Base-by-base conservation (phyloP, 2,329 filamentous ascomycete genomes). In the Arthrobotrys entomopaga region DNA sequence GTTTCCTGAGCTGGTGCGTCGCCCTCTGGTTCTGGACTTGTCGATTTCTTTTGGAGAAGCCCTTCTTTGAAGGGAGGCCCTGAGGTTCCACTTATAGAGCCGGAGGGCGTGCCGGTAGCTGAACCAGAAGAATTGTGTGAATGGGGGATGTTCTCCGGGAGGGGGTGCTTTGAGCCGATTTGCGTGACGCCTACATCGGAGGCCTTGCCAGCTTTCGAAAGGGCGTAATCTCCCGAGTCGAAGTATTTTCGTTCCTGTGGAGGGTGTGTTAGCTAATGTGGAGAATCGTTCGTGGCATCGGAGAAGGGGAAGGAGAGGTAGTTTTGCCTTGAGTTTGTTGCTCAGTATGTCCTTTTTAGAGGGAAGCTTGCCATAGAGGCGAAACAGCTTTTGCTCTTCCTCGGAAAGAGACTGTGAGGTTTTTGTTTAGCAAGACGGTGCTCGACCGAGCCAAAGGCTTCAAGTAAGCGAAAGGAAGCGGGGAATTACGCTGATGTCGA, bases 141-240 rank as follows among this genome's bases (percentile, higher is more conserved):
- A 46, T 97, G 93, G 29, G 93, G 93, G 82, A 97, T 97, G 82
- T 96, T 96, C 84, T 97, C 93, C 78, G 93, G 93, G 59, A 93
- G 90, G 64, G 95, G 95, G 82, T 99, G 95, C 84, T 97, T 90
- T 80, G 92, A 93, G 80, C 95, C 95, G 80, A 99, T 92, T 80
- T 90, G 90, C 81, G 94, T 96, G 74, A 96, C 92, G 81, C 96
- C 94, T 80, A 95, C 91, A 81, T 95, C 91, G 80, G 93, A 91
- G 82, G 92, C 93, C 85, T 98, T 98, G 83, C 95, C 95, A 73
- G 95, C 95, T 85, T 97, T 97, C 83, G 91, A 94, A 84, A 97
- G 91, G 80, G 93, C 93, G 80, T 97, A 97, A 84, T 97, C 93
- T 80, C 93, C 93, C 74, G 91, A 95, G 85, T 97, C 93, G 83